Evolutionary conservation across 164 flowering plant species (phyloP), one percentile per base, ranked within the genome.

Genomic region (Nymphaea colorata): DNA sequence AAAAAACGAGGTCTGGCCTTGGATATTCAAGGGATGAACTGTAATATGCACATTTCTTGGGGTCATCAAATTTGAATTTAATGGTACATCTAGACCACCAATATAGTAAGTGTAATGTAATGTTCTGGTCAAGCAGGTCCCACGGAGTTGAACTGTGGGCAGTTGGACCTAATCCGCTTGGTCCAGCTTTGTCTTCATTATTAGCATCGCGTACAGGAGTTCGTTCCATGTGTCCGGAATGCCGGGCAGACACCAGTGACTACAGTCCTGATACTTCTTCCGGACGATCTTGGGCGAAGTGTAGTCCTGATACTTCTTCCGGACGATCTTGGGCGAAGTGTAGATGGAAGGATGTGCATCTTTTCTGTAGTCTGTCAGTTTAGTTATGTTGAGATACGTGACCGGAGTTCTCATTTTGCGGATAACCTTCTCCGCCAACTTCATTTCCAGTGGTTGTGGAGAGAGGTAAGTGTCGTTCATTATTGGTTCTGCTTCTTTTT

Each of bases 181-280:
- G 36, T 25, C 36, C 36, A 25, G 36, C 36, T 25, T 25, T 25
- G 36, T 25, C 36, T 25, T 82, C 17, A 85, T 74, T 47, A 90
- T 64, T 12, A 93, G 71, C 76, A 86, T 82, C 0, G 91, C 91
- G 70, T 87, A 94, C 25, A 94, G 82, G 55, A 91, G 79, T 82
- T 94, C 98, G 44, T 94, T 94, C 98, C 98, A 94, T 0, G 82
- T 42, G 71, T 94, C 98, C 0, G 98, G 98, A n/a, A 94, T 96
- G 3, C 98, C 98, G 0, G 98, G 98, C 43, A 94, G 88, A 72
- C 98, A 94, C 99, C 99, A 94, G 66, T 95, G 99, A 81, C 99
- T 95, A 81, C 99, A 95, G 72, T 95, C 99, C 66, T 92, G 99
- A 77, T 41, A 88, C 69, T 71, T 70, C 69, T 83, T 43, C 0